phyloP scores from a whole-genome alignment of 192 early-diverging fungal genomes.

The Hyaloraphidium curvatum region DNA sequence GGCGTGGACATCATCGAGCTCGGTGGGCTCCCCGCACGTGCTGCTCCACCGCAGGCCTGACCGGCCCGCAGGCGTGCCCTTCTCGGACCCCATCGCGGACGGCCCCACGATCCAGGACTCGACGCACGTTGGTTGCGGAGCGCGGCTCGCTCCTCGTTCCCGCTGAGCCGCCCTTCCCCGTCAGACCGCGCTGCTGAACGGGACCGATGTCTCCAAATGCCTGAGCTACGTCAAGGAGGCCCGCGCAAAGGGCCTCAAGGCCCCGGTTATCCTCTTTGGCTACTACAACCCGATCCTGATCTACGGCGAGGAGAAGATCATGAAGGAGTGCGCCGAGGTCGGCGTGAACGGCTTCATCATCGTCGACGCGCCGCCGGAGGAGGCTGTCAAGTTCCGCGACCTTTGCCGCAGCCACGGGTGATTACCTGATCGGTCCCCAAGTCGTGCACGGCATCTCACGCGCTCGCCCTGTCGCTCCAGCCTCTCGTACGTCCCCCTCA shows the following conservation, averaged over 20 bases:
- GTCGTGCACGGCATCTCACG: neutral
- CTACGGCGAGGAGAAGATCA: constrained; percentile 78
- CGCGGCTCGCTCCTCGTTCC: too few species aligned
- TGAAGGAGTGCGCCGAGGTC: constrained; percentile 59
- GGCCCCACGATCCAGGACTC: constrained; percentile 94
- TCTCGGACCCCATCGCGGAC: constrained; percentile 94
- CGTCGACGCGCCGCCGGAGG: constrained; percentile 94
- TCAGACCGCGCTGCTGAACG: constrained; percentile 58
- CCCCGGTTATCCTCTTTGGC: constrained; percentile 94
- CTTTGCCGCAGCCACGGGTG: constrained; percentile 50
- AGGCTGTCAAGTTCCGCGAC: constrained; percentile 67
- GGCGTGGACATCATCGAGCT: constrained; percentile 93
- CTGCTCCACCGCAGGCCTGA: neutral
- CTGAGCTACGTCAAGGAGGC: constrained; percentile 62
- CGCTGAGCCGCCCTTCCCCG: neutral
- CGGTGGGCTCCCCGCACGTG: constrained; percentile 24
- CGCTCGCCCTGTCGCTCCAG: constrained; percentile 11
- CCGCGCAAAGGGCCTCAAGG: constrained; percentile 56
- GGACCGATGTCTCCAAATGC: constrained; percentile 61
- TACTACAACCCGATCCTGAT: constrained; percentile 96
- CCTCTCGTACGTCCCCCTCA: constrained; percentile 69
- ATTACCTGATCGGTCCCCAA: neutral
- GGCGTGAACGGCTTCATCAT: constrained; percentile 93
- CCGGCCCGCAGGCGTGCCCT: constrained; percentile 51
- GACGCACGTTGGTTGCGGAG: constrained; percentile 31